Conservation (phyloP, 2,329 filamentous ascomycete genomes). For the Monosporascus sp. region DNA sequence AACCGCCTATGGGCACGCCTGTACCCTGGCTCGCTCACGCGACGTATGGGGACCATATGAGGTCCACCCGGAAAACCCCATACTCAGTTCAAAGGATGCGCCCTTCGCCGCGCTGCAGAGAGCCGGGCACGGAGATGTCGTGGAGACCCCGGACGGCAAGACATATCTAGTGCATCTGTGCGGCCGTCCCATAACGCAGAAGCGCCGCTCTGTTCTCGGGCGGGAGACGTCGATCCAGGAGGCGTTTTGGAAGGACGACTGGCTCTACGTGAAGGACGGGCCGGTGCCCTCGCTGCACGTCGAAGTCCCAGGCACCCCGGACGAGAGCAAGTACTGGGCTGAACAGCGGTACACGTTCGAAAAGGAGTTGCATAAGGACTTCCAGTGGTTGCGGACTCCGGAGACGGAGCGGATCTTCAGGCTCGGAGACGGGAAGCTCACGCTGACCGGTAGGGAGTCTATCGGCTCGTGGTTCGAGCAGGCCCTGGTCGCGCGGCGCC, state of each 20-base stretch:
- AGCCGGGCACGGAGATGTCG: slow-evolving; percentile 48
- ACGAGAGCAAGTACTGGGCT: slow-evolving; percentile 46
- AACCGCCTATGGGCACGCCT: slow-evolving; percentile 56
- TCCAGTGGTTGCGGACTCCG: slow-evolving; percentile 54
- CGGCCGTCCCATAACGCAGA: slow-evolving; percentile 46
- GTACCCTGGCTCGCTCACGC: slow-evolving; percentile 50
- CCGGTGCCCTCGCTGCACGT: slow-evolving; percentile 49
- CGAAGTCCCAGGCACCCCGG: slow-evolving; percentile 41
- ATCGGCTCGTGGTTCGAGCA: slow-evolving; percentile 57
- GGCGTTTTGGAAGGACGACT: slow-evolving; percentile 56
- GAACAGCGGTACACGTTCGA: slow-evolving; percentile 44
- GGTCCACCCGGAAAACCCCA: slow-evolving; percentile 50
- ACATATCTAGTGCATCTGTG: slow-evolving; percentile 50
- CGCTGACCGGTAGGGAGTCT: slow-evolving; percentile 44
- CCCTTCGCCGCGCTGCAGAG: slow-evolving; percentile 46
- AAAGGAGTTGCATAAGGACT: slow-evolving; percentile 41
- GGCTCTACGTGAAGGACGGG: slow-evolving; percentile 57
- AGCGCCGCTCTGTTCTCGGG: slow-evolving; percentile 48
- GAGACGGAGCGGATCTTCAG: slow-evolving; percentile 49
- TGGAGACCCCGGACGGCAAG: slow-evolving; percentile 47
- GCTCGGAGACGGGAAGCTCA: slow-evolving; percentile 34
- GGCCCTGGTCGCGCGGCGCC: slow-evolving; percentile 48
- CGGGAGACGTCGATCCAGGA: slow-evolving; percentile 55
- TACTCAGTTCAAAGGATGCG: slow-evolving; percentile 48
- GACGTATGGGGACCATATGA: slow-evolving; percentile 59